A percentile compares a stretch with the other conserved stretches of the same genome.
These are phyloP conservation scores for Yarrowia osloensis DNA, from an alignment of 805 yeast genomes.

Conservation along the genomic window DNA sequence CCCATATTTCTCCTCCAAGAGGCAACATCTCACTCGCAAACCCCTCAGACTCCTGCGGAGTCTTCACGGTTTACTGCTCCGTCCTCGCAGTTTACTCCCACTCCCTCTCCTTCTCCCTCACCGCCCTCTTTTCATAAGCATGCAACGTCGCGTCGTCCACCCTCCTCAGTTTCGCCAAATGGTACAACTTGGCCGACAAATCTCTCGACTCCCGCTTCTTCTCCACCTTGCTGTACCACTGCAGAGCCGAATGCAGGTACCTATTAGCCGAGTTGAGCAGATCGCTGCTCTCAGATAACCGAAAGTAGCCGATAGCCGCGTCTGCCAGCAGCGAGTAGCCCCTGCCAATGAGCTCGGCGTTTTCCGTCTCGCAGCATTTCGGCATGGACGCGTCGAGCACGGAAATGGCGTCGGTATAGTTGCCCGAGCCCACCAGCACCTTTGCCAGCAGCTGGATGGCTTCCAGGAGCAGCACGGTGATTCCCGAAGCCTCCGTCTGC, in stretches of 20 bases:
- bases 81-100: background rate
- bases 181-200: conserved; percentile 12
- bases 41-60: too few species aligned
- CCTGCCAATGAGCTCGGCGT: conserved; percentile 46
- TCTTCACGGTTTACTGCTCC: too few species aligned
- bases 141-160: background rate
- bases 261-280: conserved; percentile 1
- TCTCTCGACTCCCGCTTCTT: conserved; percentile 3
- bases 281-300: background rate
- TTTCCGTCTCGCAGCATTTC: conserved; percentile 47
- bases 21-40: too few species aligned
- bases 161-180: conserved; percentile 1
- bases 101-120: background rate
- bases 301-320: conserved; percentile 15
- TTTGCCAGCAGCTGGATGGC: conserved; percentile 52
- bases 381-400: conserved; percentile 51
- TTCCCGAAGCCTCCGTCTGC: conserved; percentile 51
- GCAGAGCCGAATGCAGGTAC: conserved; percentile 19
- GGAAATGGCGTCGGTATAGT: conserved; percentile 48
- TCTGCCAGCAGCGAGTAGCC: conserved; percentile 44
- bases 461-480: conserved; percentile 50
- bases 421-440: conserved; percentile 48
- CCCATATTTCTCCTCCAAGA: too few species aligned
- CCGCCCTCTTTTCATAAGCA: conserved; percentile 15
- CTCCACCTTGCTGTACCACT: conserved; percentile 12